Percentiles rank a stretch among this genome's conserved stretches.
Conservation (phyloP, 805 yeast species). For the Komagataella pseudopastoris region DNA sequence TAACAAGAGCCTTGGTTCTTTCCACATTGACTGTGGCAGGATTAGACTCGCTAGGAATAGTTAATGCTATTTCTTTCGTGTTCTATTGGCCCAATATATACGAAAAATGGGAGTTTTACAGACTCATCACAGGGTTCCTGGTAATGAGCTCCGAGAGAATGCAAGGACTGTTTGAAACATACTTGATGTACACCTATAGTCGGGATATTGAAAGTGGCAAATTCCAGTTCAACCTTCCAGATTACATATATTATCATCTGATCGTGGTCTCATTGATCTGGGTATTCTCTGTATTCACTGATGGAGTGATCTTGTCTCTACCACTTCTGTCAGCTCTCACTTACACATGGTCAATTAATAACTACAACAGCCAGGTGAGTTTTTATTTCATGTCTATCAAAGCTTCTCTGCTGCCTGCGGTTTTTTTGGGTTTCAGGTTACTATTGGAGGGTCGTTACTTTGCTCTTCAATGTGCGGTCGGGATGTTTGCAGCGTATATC, state of each 20-base stretch:
- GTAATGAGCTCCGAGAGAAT: slow-evolving; percentile 26
- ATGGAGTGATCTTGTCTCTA: slow-evolving; percentile 14
- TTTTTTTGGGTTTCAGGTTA: slow-evolving; percentile 26
- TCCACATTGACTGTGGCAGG: slow-evolving; percentile 31
- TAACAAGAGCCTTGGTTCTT: slow-evolving; percentile 42
- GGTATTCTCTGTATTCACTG: slow-evolving; percentile 14
- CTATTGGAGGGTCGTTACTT: slow-evolving; percentile 28
- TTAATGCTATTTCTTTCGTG: slow-evolving; percentile 10
- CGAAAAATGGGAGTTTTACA: slow-evolving; percentile 25
- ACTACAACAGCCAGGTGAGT: slow-evolving; percentile 36
- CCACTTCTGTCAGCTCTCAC: slow-evolving; percentile 41
- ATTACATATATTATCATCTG: slow-evolving; percentile 40
- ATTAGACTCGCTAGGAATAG: slow-evolving; percentile 18
- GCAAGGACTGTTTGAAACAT: slow-evolving; percentile 36
- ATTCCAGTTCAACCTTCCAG: slow-evolving; percentile 34
- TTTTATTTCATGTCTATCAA: slow-evolving; percentile 39
- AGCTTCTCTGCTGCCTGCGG: slow-evolving; percentile 39
- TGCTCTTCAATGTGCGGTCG: slow-evolving; percentile 29
- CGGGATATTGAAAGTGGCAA: slow-evolving; percentile 40
- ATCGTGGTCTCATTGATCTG: slow-evolving; percentile 34
- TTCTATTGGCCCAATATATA: slow-evolving; percentile 18
- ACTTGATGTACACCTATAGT: slow-evolving; percentile 43
- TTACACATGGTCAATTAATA: slow-evolving; percentile 47
- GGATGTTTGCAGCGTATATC: slow-evolving; percentile 41
- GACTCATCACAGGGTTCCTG: slow-evolving; percentile 36